Base-by-base conservation (phyloP, 345 rosid genomes). In the Brassica carinata region DNA sequence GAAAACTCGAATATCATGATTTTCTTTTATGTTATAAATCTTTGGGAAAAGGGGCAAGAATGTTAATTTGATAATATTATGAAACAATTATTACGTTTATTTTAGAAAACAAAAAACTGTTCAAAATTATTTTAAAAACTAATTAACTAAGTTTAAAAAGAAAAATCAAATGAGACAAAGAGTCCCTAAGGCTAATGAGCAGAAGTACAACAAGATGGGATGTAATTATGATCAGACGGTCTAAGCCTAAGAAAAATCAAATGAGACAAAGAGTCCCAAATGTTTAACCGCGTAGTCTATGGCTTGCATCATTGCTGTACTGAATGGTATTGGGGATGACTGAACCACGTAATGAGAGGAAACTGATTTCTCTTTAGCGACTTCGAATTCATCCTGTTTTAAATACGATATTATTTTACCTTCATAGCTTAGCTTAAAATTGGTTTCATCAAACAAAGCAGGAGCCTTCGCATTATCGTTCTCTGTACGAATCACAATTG, bases 401-500 rank as follows among this genome's bases (percentile, higher is more conserved):
- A 94, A 68, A 29, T 5, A 2, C 0, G 96, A 97, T 0, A 96
- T 83, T 1, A 51, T 75, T 70, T 73, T 48, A 23, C 88, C 91
- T 5, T 79, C 86, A 11, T 90, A 91, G 64, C 85, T 73, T 15
- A 96, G 84, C 4, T 5, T 27, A 34, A 92, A 80, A 18, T 69
- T 40, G 7, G 87, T 48, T 0, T 69, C 34, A 19, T 89, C 90
- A 79, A 92, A 87, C 84, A 81, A 85, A 0, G 98, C 90, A 30
- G 88, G 94, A 5, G 97, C 93, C 76, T 78, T 94, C 10, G 17
- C 43, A 72, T 96, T 96, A 77, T 90, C 92, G 64, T 96, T 96
- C 83, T 82, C 83, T 0, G 92, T 86, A 2, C 86, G 76, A 7
- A 96, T 69, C 40, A 84, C 72, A 19, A 96, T 80, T 67, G 77